A percentile compares a stretch with the other conserved stretches of the same genome.
Evolutionary conservation across 371 early-diverging fungal species (phyloP).

Genomic region (Blakeslea trispora): DNA sequence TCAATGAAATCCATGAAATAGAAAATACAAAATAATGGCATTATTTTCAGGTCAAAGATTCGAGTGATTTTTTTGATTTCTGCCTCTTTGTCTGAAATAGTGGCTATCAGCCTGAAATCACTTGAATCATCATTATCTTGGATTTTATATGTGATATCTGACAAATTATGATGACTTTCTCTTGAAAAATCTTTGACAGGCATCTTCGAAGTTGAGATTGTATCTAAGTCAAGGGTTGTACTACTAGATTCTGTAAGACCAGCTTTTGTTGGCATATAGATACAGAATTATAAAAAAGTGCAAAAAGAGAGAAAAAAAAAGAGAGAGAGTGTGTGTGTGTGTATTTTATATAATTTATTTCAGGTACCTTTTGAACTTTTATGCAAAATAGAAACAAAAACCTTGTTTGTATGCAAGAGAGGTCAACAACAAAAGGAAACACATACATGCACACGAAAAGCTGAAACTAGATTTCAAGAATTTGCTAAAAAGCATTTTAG

Average conservation of each 20-base stretch:
- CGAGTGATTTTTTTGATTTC: constrained; percentile 31
- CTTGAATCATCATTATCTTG: not conserved
- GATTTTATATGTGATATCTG: not conserved
- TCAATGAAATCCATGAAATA: constrained; percentile 51
- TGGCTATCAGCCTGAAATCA: not conserved
- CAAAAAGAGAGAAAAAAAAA: not conserved
- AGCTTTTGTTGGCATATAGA: constrained; percentile 6
- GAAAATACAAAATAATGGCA: constrained; percentile 48
- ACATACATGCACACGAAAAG: too few species aligned
- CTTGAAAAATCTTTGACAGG: not conserved
- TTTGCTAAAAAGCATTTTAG: too few species aligned
- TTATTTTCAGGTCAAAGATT: constrained; percentile 42
- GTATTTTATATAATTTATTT: too few species aligned
- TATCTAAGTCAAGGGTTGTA: not conserved
- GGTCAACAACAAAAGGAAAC: too few species aligned
- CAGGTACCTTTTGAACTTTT: too few species aligned
- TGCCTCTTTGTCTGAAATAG: constrained; percentile 15
- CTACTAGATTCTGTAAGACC: not conserved
- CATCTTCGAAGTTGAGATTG: constrained; percentile 2
- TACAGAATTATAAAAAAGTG: not conserved
- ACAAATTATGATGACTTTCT: not conserved
- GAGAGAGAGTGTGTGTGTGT: too few species aligned
- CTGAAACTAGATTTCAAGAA: too few species aligned
- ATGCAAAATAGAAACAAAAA: too few species aligned
- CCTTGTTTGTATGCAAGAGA: too few species aligned